These are phyloP conservation scores for Silybum marianum DNA, from an alignment of 129 eudicot species.

Conservation along the genomic window DNA sequence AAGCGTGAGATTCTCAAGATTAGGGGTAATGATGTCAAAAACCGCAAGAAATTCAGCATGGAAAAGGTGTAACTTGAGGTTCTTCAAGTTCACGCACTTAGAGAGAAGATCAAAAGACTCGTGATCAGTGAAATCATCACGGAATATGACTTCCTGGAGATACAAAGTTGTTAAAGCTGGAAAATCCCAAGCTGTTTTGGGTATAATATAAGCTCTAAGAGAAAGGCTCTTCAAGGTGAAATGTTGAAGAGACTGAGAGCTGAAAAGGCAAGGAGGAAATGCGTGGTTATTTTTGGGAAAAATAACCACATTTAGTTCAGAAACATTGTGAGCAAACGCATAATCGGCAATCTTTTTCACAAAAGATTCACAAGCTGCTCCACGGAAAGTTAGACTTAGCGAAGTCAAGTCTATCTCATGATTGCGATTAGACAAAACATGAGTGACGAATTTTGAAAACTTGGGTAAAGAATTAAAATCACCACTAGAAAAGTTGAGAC, in stretches of 20 bases:
- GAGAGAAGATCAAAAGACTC: neutral
- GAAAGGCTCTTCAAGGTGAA: neutral
- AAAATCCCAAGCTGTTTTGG: conserved; percentile 1
- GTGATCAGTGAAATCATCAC: neutral
- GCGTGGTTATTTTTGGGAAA: neutral
- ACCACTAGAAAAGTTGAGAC: neutral
- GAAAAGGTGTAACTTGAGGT: neutral
- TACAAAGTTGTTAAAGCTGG: neutral
- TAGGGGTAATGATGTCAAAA: conserved; percentile 6
- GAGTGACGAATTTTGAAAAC: conserved; percentile 19
- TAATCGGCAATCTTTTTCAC: conserved; percentile 14
- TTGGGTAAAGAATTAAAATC: neutral
- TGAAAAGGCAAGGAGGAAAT: conserved; percentile 16
- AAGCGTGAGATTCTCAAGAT: conserved; percentile 22
- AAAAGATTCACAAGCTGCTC: neutral
- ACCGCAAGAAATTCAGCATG: neutral
- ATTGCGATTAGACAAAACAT: conserved; percentile 12
- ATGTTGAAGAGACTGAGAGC: conserved; percentile 23
- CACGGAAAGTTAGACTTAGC: neutral
- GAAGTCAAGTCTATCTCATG: conserved; percentile 12
- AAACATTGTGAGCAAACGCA: conserved; percentile 26
- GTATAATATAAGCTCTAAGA: neutral
- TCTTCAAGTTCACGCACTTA: neutral
- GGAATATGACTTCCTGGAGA: neutral
- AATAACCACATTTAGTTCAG: neutral